phyloP scores from a whole-genome alignment of 805 yeast genomes.

The Barnettozyma vustinii region DNA sequence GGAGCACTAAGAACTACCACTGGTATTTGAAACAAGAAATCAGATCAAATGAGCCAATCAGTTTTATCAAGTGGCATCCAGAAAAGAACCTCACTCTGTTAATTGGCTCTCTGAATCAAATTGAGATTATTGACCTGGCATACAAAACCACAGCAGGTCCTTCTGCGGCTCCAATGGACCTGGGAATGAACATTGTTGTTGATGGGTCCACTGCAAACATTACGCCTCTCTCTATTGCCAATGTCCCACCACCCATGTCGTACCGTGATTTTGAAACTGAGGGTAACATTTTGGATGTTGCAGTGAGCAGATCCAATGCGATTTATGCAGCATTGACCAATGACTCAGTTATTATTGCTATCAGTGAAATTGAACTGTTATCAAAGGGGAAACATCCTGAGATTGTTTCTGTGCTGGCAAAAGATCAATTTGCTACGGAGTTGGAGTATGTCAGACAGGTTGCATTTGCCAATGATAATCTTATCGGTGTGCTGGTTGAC shows the following conservation, averaged over 20 bases:
- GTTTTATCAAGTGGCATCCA: constrained; percentile 73
- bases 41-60: constrained; percentile 23
- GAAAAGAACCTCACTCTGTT: constrained; percentile 77
- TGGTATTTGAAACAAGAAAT: constrained; percentile 92
- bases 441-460: constrained; percentile 57
- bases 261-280: constrained; percentile 58
- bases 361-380: constrained; percentile 40
- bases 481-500: constrained; percentile 58
- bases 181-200: constrained; percentile 74
- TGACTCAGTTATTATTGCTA: constrained; percentile 39
- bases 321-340: constrained; percentile 53
- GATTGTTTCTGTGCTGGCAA: constrained; percentile 17
- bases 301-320: constrained; percentile 57
- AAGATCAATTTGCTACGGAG: constrained; percentile 32
- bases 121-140: constrained; percentile 66
- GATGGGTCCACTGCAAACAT: constrained; percentile 70
- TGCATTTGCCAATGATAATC: constrained; percentile 45
- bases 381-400: constrained; percentile 44
- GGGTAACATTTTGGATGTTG: constrained; percentile 54
- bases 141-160: constrained; percentile 65
- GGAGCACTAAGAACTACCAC: constrained; percentile 91
- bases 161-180: constrained; percentile 57
- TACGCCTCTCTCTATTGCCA: constrained; percentile 81
- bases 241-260: constrained; percentile 92
- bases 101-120: constrained; percentile 46